Evolutionary conservation across 805 yeast species (phyloP).

Genomic region (Pichia pseudocactophila): DNA sequence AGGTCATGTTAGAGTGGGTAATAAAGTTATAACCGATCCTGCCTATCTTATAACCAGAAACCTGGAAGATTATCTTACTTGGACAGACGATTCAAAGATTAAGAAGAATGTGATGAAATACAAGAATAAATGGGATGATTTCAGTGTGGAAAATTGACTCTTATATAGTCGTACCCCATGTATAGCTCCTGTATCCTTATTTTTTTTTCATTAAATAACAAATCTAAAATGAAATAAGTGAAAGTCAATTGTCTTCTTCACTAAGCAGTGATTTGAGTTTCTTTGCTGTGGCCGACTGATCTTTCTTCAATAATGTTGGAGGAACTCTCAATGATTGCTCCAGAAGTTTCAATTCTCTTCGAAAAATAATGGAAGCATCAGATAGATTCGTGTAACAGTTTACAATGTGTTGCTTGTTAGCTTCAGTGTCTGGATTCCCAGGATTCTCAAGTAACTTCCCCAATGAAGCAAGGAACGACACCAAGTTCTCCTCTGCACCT

Average conservation of each 20-base stretch:
- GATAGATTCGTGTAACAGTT: neutral
- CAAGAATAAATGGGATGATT: constrained; percentile 64
- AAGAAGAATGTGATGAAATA: constrained; percentile 81
- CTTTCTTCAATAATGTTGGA: neutral
- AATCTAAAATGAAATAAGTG: too few species aligned
- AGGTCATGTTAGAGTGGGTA: constrained; percentile 97
- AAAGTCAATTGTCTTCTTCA: too few species aligned
- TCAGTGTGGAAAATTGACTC: constrained; percentile 23
- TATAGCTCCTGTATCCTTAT: too few species aligned
- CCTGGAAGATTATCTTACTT: constrained; percentile 93
- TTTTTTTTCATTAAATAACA: too few species aligned
- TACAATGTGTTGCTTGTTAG: neutral
- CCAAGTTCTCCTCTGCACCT: neutral
- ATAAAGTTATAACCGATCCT: constrained; percentile 90
- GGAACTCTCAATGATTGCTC: neutral
- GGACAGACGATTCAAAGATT: constrained; percentile 96
- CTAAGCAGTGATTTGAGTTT: neutral
- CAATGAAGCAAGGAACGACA: neutral
- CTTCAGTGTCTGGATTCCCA: neutral
- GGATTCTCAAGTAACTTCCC: neutral
- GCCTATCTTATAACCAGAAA: constrained; percentile 88
- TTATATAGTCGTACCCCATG: too few species aligned
- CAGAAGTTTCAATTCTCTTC: neutral
- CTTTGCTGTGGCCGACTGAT: neutral
- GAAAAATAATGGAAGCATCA: neutral